Conservation (phyloP, 768 basidiomycete genomes). For the Lyophyllum decastes region DNA sequence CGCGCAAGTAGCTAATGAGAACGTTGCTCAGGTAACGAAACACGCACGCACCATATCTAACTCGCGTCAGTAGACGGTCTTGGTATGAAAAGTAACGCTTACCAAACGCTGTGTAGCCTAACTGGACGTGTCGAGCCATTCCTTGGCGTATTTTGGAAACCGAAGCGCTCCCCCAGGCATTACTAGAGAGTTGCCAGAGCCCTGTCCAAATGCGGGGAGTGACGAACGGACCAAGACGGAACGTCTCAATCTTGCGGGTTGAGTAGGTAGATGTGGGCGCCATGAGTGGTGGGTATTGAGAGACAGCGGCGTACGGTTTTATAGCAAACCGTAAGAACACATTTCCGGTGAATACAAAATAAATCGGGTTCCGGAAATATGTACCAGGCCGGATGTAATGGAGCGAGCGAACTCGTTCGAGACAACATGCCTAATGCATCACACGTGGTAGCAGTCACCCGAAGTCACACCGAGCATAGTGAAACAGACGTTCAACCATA, state of each 20-base stretch:
- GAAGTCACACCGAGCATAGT: not conserved
- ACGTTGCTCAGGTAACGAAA: not conserved
- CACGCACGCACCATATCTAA: slow-evolving; percentile 56
- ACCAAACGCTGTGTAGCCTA: slow-evolving; percentile 70
- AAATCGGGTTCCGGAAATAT: not conserved
- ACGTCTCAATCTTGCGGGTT: slow-evolving; percentile 38
- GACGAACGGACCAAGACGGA: slow-evolving; percentile 54
- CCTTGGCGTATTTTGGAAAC: slow-evolving; percentile 63
- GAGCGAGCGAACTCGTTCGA: slow-evolving; percentile 5
- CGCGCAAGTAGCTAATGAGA: not conserved
- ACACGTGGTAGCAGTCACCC: not conserved
- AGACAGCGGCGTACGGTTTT: not conserved
- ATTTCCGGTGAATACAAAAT: slow-evolving; percentile 1
- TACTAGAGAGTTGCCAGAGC: slow-evolving; percentile 85
- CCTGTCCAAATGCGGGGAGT: slow-evolving; percentile 75
- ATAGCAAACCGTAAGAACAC: slow-evolving; percentile 1
- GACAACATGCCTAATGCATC: not conserved
- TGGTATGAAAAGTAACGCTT: slow-evolving; percentile 7
- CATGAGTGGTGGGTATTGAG: not conserved
- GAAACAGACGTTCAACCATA: slow-evolving; percentile 3
- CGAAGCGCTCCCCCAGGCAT: slow-evolving; percentile 81
- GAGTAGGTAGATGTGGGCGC: slow-evolving; percentile 21
- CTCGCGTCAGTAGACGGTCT: not conserved
- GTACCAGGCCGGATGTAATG: not conserved
- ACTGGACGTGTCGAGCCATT: slow-evolving; percentile 64